Percentiles rank a stretch among this genome's conserved stretches.
Conservation (phyloP, 1,284 basidiomycete species). For the Rhodofomes roseus region DNA sequence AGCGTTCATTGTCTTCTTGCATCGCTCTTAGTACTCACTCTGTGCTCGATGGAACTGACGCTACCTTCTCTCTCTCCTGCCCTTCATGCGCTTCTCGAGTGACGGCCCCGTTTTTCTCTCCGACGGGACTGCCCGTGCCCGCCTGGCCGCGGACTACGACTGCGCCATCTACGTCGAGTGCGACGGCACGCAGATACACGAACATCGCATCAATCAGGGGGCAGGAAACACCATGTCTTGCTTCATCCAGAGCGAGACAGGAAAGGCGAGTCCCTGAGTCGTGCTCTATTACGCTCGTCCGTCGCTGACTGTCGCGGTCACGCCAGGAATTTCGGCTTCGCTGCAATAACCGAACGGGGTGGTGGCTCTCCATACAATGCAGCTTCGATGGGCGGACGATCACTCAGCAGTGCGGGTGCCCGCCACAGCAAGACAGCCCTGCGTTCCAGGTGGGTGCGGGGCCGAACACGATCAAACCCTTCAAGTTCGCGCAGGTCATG, state of each 20-base stretch:
- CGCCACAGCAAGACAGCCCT: background rate
- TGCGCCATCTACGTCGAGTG: slow-evolving; percentile 11
- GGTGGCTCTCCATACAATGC: background rate
- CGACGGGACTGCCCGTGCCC: background rate
- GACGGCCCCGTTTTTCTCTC: background rate
- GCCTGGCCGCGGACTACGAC: background rate
- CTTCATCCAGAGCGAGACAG: slow-evolving; percentile 13
- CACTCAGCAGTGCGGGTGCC: background rate
- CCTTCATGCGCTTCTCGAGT: background rate
- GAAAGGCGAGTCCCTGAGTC: slow-evolving; percentile 13
- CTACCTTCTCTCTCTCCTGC: too few relatives aligned
- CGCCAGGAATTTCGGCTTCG: background rate
- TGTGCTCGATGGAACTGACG: too few relatives aligned
- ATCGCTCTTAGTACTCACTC: background rate
- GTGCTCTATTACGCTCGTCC: background rate
- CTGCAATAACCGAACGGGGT: background rate
- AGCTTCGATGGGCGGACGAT: background rate
- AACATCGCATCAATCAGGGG: slow-evolving; percentile 12
- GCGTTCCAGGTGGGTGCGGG: background rate
- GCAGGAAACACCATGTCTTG: slow-evolving; percentile 12
- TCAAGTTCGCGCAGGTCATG: background rate
- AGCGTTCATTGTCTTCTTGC: background rate
- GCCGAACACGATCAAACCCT: background rate
- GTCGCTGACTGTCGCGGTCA: background rate
- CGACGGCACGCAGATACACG: slow-evolving; percentile 13